A percentile compares a stretch with the other conserved stretches of the same genome.
Evolutionary conservation across 1,284 basidiomycete genomes (phyloP).

Genomic region (Rhodotorula sp.): DNA sequence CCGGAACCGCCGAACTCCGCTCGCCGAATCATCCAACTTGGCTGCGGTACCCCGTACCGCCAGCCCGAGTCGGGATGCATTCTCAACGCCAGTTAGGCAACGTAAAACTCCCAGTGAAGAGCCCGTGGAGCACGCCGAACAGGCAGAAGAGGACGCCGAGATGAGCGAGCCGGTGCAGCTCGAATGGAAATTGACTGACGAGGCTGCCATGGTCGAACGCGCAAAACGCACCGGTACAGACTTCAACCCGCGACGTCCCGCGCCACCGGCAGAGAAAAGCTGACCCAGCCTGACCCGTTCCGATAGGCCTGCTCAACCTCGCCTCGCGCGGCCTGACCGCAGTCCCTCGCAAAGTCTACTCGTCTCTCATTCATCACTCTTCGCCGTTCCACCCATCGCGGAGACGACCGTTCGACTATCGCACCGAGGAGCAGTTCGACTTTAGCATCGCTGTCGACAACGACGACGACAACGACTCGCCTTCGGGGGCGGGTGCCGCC

Average conservation of each 20-base stretch:
- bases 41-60: background rate
- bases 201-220: slow-evolving; percentile 20
- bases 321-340: slow-evolving; percentile 18
- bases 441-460: slow-evolving; percentile 4
- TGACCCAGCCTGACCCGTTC: background rate
- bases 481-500: background rate
- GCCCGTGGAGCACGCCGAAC: background rate
- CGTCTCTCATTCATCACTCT: slow-evolving; percentile 20
- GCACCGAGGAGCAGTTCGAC: background rate
- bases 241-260: too few relatives aligned
- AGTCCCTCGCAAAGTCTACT: slow-evolving; percentile 25
- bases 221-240: slow-evolving; percentile 23
- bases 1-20: slow-evolving; percentile 6
- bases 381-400: slow-evolving; percentile 25
- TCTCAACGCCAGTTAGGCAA: slow-evolving; percentile 7
- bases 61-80: background rate
- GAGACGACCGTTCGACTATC: slow-evolving; percentile 3
- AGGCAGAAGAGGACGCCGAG: background rate
- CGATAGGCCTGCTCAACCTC: slow-evolving; percentile 31
- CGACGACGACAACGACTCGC: slow-evolving; percentile 1
- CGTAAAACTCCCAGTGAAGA: background rate
- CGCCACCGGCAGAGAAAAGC: background rate
- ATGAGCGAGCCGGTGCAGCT: background rate
- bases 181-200: slow-evolving; percentile 27
- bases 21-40: slow-evolving; percentile 4